Percentiles rank a stretch among this genome's conserved stretches.
Evolutionary conservation across 2,329 filamentous ascomycete genomes (phyloP).

Genomic region (Exophiala aquamarina): DNA sequence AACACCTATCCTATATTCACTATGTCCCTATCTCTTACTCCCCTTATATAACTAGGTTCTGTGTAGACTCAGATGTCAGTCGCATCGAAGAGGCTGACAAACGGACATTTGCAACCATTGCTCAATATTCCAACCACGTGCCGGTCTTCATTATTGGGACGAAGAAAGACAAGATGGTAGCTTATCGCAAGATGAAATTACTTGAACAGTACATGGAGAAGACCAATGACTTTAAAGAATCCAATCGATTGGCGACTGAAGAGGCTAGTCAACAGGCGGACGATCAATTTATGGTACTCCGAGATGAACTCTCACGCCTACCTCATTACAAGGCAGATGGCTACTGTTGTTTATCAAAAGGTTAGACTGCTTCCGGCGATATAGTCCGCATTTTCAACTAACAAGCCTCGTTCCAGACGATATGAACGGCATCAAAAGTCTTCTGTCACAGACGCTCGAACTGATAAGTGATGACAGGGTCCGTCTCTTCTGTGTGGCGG

Average conservation of each 20-base stretch:
- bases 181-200: conserved; percentile 26
- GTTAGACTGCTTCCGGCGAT: no score
- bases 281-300: conserved; percentile 25
- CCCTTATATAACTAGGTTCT: conserved; percentile 32
- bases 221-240: conserved; percentile 28
- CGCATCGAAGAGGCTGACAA: conserved; percentile 36
- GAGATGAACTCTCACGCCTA: conserved; percentile 24
- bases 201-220: conserved; percentile 25
- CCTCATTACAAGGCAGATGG: conserved; percentile 28
- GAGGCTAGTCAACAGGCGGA: conserved; percentile 22
- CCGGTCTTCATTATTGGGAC: conserved; percentile 36
- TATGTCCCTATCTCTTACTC: neutral
- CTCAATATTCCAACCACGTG: conserved; percentile 34
- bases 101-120: conserved; percentile 33
- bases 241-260: conserved; percentile 26
- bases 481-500: conserved; percentile 34
- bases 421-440: conserved; percentile 30
- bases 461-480: conserved; percentile 35
- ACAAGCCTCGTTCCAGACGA: conserved; percentile 28
- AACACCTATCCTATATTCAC: neutral
- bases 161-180: conserved; percentile 36
- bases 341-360: conserved; percentile 27
- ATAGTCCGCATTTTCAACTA: neutral
- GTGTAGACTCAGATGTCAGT: conserved; percentile 35
- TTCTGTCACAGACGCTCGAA: conserved; percentile 32